phyloP scores from a whole-genome alignment of 441 rosid species.

The Macaranga tanarius region DNA sequence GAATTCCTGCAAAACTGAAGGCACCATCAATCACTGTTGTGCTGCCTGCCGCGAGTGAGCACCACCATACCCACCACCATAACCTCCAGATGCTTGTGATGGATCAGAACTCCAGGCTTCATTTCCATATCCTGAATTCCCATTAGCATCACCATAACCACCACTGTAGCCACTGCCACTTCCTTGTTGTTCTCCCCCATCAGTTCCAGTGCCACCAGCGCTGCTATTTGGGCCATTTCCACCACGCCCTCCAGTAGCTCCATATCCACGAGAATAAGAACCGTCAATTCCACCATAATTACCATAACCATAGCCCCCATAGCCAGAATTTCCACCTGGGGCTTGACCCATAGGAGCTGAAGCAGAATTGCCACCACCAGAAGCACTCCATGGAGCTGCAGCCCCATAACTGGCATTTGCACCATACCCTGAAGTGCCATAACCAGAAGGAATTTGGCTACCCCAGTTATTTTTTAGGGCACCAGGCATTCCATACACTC shows the following conservation, averaged over 20 bases:
- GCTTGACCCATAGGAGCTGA: conserved; percentile 41
- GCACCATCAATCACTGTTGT: conserved; percentile 49
- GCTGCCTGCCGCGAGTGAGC: conserved; percentile 60
- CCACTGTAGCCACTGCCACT: conserved; percentile 16
- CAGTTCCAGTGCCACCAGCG: conserved; percentile 39
- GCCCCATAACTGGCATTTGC: conserved; percentile 37
- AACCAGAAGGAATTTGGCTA: conserved; percentile 47
- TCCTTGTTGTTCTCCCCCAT: conserved; percentile 48
- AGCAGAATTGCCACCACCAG: conserved; percentile 33
- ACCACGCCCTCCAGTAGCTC: conserved; percentile 60
- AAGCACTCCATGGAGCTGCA: conserved; percentile 20
- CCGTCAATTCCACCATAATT: conserved; percentile 68
- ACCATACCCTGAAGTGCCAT: conserved; percentile 37
- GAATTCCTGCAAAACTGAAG: conserved; percentile 19
- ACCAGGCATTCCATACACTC: conserved; percentile 65
- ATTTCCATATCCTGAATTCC: conserved; percentile 49
- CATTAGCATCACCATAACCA: conserved; percentile 53
- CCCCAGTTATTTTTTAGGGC: conserved; percentile 70
- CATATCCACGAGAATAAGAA: conserved; percentile 58
- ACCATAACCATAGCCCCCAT: conserved; percentile 69
- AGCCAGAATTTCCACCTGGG: conserved; percentile 66
- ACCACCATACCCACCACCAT: conserved; percentile 52
- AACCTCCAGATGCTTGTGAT: conserved; percentile 48
- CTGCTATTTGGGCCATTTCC: conserved; percentile 44
- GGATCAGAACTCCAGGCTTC: conserved; percentile 58